These are phyloP conservation scores for Xenoacremonium recifei DNA, from an alignment of 2,329 filamentous ascomycete genomes.

Conservation along the genomic window DNA sequence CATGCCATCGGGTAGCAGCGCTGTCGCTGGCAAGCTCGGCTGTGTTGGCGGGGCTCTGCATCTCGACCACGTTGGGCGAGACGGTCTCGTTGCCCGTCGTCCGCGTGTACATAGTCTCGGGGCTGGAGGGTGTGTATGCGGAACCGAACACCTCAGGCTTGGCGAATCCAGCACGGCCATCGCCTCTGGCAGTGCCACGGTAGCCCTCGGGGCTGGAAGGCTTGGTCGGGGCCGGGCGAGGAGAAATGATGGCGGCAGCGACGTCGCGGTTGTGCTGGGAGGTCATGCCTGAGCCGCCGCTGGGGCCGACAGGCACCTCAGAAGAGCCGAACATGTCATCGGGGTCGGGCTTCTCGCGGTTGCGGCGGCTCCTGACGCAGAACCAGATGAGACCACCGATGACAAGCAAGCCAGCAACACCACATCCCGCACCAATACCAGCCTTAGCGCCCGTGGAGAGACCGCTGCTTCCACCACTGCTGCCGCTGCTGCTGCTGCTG, in stretches of 20 bases:
- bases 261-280: constrained; percentile 24
- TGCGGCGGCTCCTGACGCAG: constrained; percentile 30
- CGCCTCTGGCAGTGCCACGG: constrained; percentile 38
- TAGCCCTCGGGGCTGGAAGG: constrained; percentile 33
- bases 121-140: constrained; percentile 25
- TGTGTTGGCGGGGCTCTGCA: constrained; percentile 22
- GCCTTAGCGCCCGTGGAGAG: constrained; percentile 43
- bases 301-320: constrained; percentile 39
- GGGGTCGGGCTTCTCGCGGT: constrained; percentile 31
- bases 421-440: constrained; percentile 41
- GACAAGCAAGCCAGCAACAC: constrained; percentile 34
- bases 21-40: constrained; percentile 35
- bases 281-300: constrained; percentile 28
- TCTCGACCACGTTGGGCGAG: constrained; percentile 23
- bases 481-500: constrained; percentile 10
- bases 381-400: constrained; percentile 29
- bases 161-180: constrained; percentile 38
- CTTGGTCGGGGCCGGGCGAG: constrained; percentile 25
- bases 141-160: constrained; percentile 36
- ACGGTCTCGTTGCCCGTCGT: constrained; percentile 5
- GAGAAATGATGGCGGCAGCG: constrained; percentile 23
- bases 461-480: constrained; percentile 21
- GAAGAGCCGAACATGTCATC: constrained; percentile 42
- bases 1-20: constrained; percentile 32
- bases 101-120: constrained; percentile 23